Evolutionary conservation across 441 rosid genomes (phyloP), one percentile per base, ranked within the genome.

Genomic region (Adansonia madagascariensis): DNA sequence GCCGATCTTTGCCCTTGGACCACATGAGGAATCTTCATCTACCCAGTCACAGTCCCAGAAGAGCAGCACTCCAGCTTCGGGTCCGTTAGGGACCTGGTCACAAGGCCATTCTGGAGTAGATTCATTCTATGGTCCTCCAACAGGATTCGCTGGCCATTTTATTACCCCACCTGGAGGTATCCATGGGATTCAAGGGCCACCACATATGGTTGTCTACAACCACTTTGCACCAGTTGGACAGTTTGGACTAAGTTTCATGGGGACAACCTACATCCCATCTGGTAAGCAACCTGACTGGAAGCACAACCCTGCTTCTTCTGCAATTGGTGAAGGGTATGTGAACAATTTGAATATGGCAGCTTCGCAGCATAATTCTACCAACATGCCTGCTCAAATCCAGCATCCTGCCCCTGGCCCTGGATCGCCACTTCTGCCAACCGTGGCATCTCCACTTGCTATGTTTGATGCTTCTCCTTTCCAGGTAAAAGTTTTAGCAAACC

Each of bases 211-310:
- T 71, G 92, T 96, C 60, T 96, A 94, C 78, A 94, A 94, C 86
- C 99, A 96, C 86, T 94, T 96, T 83, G 98, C 99, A 57, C 99
- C 98, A 14, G 95, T 94, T 81, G 98, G 98, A 68, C 99, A 96
- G 83, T 94, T 86, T 85, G 99, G 98, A 81, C 82, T 94, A 88
- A 92, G 98, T 88, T 93, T 94, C 86, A 91, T 94, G 98, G 99
- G 99, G 2, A 83, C 98, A 11, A 90, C 98, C n/a, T 93, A 91
- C 78, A 86, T 96, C 74, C 98, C 98, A n/a, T 92, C 99, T 3
- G 95, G 94, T 44, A 91, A 93, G 80, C 98, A 96, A 82, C 94
- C 96, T 75, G 99, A 96, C 77, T 94, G 98, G 99, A 96, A 92
- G 86, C 92, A 89, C 85, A 88, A 87, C 77, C 94, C 96, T n/a